Evolutionary conservation across 1,284 basidiomycete species (phyloP).

Genomic region (Melampsora americana): DNA sequence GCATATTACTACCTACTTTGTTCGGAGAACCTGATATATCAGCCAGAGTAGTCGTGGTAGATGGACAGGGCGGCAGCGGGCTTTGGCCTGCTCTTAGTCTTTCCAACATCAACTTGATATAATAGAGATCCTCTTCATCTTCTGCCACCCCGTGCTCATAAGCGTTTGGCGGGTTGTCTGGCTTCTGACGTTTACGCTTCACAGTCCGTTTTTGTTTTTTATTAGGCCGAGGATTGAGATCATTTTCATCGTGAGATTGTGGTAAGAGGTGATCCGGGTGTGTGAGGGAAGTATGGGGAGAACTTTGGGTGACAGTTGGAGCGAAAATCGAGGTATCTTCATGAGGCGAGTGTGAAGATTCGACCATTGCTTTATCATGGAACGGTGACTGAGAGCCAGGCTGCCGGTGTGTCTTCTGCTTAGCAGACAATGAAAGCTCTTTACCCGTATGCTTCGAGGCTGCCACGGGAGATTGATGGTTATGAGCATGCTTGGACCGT

Average conservation of each 20-base stretch:
- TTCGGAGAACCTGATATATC: not conserved
- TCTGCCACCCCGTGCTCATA: conserved; percentile 63
- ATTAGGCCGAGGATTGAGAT: not conserved
- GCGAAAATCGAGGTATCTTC: not conserved
- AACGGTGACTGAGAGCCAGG: not conserved
- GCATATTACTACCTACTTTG: conserved; percentile 46
- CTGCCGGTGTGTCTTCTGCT: not conserved
- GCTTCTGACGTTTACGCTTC: not conserved
- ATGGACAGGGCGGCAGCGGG: conserved; percentile 48
- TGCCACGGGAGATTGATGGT: conserved; percentile 48
- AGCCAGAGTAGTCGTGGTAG: not conserved
- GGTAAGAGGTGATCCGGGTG: not conserved
- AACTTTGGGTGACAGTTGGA: not conserved
- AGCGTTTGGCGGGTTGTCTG: conserved; percentile 62
- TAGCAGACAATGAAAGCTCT: not conserved
- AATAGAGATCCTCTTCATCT: conserved; percentile 91
- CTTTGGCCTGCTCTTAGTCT: conserved; percentile 51
- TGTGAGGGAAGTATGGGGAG: not conserved
- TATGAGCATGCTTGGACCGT: conserved; percentile 45
- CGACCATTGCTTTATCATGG: not conserved
- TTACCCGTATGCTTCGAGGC: conserved; percentile 48
- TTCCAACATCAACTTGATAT: conserved; percentile 66
- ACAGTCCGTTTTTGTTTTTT: conserved; percentile 3
- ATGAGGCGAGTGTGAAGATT: not conserved
- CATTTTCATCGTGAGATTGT: not conserved